Evolutionary conservation across 106 monocot species (phyloP), one percentile per base, ranked within the genome.

Genomic region (Cymbidium sinense): DNA sequence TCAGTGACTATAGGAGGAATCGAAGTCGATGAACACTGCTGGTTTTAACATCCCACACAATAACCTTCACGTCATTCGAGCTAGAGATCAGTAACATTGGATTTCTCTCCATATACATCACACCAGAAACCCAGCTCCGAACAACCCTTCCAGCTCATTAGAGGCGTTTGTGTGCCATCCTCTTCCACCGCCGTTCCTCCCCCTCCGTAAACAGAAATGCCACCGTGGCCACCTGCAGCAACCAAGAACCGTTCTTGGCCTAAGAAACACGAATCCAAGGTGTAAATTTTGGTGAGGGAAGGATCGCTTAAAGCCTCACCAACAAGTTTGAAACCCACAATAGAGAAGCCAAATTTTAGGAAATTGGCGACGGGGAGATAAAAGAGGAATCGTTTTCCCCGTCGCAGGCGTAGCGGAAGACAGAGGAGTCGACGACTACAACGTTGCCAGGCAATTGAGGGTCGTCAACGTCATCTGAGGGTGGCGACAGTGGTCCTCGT

Each of bases 171-270:
- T 10, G 21, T 75, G 19, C 34, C 75, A 36, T 64, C 43, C 5
- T 43, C 78, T 28, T 34, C 73, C 7, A 41, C 55, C 15, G 7
- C 67, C 12, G 11, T 52, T 39, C 74, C 85, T 39, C 65, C 82
- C 9, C 36, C 82, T 58, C 85, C 82, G 33, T 79, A 86, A 5
- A 86, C 70, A 4, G 85, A 81, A 37, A 86, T 78, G 4, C 81
- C 85, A 6, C 82, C 82, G 18, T 82, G 75, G 17, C 85, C 85
- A 17, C 85, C 82, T 19, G 85, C 85, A 13, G 85, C 82, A 28
- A 86, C 25, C 73, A 82, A 73, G 31, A 86, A 78, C 13, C 70
- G 29, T 3, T 23, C 41, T n/a, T 61, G 34, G 1, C 27, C 34
- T 41, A 70, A 31, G 44, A 23, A 33, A 54, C 29, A 50, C 1